phyloP scores from a whole-genome alignment of 1,139 yeast species.

The Hansenula sp. region DNA sequence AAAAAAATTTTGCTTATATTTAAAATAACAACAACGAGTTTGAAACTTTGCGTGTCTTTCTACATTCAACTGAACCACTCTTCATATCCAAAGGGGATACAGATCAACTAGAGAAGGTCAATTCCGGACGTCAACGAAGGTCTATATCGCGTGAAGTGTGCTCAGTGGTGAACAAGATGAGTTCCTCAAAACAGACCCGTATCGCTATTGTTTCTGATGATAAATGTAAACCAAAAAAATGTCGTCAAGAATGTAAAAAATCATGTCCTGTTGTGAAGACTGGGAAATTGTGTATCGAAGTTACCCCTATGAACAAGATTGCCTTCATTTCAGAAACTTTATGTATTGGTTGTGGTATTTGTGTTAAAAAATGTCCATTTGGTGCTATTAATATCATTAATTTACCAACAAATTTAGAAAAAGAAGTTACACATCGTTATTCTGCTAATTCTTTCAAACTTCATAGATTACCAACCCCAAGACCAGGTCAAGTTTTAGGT shows the following conservation, averaged over 20 bases:
- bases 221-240: conserved; percentile 96
- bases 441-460: conserved; percentile 96
- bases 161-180: conserved; percentile 30
- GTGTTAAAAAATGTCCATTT: conserved; percentile 97
- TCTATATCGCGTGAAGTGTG: no score
- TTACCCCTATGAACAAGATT: conserved; percentile 82
- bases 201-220: conserved; percentile 93
- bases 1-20: no score
- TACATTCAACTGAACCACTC: no score
- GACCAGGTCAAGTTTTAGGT: conserved; percentile 98
- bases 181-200: conserved; percentile 69
- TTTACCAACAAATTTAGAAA: conserved; percentile 90
- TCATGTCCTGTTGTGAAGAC: conserved; percentile 97
- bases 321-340: conserved; percentile 94
- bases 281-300: conserved; percentile 97
- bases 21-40: no score
- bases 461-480: conserved; percentile 95
- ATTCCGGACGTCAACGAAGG: no score
- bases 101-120: no score
- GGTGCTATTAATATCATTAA: conserved; percentile 95
- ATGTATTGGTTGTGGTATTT: conserved; percentile 99
- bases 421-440: conserved; percentile 92
- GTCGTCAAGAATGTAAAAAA: conserved; percentile 96
- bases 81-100: no score
- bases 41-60: no score